Evolutionary conservation across 495 filamentous ascomycete genomes (phyloP).

Genomic region (Hypoxylon crocopeplum): DNA sequence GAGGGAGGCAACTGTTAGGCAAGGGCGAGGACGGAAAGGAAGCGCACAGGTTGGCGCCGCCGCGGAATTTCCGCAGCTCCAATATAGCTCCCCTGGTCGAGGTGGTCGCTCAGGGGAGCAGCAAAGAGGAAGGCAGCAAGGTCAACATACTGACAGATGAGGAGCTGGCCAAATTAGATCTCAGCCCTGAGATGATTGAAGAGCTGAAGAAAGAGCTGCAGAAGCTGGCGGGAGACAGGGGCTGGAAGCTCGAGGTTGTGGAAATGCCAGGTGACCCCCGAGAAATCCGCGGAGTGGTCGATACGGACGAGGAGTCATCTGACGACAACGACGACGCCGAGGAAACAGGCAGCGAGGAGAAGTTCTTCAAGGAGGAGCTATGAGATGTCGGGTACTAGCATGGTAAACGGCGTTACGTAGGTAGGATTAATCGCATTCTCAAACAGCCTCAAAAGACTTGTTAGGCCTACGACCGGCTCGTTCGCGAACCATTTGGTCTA

Average conservation of each 20-base stretch:
- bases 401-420: constrained; percentile 30
- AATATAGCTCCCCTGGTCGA: constrained; percentile 37
- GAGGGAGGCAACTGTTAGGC: constrained; percentile 58
- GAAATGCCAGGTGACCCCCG: constrained; percentile 45
- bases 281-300: constrained; percentile 55
- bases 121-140: constrained; percentile 62
- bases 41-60: constrained; percentile 44
- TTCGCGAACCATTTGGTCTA: no score
- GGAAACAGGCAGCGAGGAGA: constrained; percentile 52
- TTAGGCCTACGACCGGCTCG: no score
- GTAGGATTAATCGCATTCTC: constrained; percentile 23
- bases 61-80: constrained; percentile 41
- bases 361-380: constrained; percentile 57
- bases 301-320: constrained; percentile 53
- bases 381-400: constrained; percentile 31
- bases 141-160: constrained; percentile 61
- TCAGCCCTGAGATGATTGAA: constrained; percentile 73
- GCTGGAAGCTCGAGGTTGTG: constrained; percentile 63
- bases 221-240: constrained; percentile 57
- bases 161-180: constrained; percentile 69
- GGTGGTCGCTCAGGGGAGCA: constrained; percentile 47
- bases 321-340: constrained; percentile 47
- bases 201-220: constrained; percentile 64
- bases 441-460: neutral
- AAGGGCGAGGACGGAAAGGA: constrained; percentile 50